Conservation (phyloP, 768 basidiomycete species). For the Boletus subcaerulescens region DNA sequence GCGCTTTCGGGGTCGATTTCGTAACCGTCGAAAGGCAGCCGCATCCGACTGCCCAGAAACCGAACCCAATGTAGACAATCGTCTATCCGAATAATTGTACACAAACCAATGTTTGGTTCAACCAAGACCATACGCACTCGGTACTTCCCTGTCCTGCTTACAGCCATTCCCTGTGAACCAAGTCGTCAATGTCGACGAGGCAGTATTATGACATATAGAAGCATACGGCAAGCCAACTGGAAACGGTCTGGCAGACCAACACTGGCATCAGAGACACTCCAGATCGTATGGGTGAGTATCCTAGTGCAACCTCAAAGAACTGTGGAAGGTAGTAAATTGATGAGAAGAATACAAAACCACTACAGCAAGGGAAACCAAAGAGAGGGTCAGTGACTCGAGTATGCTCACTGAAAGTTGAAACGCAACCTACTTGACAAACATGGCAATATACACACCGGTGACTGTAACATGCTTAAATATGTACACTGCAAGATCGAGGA, state of each 20-base stretch:
- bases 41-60: background rate
- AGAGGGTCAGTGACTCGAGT: background rate
- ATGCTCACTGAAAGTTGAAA: background rate
- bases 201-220: background rate
- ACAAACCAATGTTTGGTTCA: no score
- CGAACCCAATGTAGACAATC: background rate
- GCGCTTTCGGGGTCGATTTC: background rate
- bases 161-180: background rate
- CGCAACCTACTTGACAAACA: background rate
- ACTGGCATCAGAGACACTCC: background rate
- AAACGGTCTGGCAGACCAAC: background rate
- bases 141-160: background rate
- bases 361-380: background rate
- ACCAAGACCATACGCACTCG: background rate
- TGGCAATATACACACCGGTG: background rate
- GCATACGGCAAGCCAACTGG: background rate
- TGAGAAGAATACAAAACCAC: background rate
- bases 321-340: background rate
- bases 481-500: background rate
- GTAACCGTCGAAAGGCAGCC: background rate
- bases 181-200: background rate
- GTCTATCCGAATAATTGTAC: background rate
- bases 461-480: background rate
- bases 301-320: background rate
- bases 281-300: background rate